These are phyloP conservation scores for Physaria fendleri DNA, from an alignment of 345 rosid genomes.

Conservation along the genomic window DNA sequence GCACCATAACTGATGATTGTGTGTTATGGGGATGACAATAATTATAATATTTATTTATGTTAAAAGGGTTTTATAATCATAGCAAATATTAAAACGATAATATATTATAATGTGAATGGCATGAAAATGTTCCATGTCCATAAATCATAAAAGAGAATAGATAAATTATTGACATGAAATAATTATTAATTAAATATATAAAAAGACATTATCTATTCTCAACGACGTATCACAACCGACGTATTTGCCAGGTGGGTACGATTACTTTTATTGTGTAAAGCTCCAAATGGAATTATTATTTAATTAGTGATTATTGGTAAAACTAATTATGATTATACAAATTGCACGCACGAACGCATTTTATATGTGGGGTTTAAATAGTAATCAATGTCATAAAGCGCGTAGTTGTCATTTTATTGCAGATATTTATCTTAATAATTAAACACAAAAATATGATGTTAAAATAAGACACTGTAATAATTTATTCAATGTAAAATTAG, in stretches of 20 bases:
- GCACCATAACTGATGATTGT: not conserved
- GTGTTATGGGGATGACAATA: not conserved
- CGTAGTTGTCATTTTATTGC: no score
- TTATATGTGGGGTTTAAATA: not conserved
- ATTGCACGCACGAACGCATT: slow-evolving; percentile 8
- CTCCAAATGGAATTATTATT: not conserved
- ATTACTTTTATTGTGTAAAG: not conserved
- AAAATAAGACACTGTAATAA: no score
- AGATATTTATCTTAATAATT: no score
- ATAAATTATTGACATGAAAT: not conserved
- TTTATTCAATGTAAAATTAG: no score
- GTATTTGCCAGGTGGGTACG: slow-evolving; percentile 17
- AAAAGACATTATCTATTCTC: not conserved
- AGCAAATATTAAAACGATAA: slow-evolving; percentile 5
- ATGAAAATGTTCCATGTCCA: not conserved
- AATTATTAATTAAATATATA: no score
- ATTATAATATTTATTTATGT: not conserved
- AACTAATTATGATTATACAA: not conserved
- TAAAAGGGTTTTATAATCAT: not conserved
- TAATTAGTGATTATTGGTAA: not conserved
- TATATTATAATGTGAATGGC: not conserved
- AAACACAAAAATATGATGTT: no score
- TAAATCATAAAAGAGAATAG: not conserved
- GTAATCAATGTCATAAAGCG: not conserved
- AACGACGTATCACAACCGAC: not conserved